Evolutionary conservation across 108 stramenopile genomes (phyloP).

Genomic region (Fragilariopsis cylindrus): DNA sequence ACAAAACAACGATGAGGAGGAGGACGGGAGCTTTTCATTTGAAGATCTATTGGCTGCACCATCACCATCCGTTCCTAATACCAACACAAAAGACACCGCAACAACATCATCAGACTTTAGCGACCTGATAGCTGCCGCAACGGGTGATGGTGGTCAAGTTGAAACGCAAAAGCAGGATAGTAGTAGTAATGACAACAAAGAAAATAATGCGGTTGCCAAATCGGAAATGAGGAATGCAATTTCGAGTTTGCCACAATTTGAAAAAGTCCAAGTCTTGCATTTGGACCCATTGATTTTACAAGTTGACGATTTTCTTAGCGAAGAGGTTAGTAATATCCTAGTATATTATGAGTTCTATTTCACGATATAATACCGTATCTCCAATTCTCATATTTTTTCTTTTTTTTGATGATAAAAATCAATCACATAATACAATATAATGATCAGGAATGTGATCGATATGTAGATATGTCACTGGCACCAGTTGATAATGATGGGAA

Average conservation of each 20-base stretch:
- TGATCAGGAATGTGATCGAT: constrained; percentile 68
- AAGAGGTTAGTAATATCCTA: constrained; percentile 6
- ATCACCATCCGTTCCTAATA: constrained; percentile 1
- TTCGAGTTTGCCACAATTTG: constrained; percentile 57
- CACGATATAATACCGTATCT: background rate
- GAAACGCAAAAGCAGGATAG: background rate
- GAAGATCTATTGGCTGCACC: constrained; percentile 46
- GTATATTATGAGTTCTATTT: background rate
- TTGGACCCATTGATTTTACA: constrained; percentile 77
- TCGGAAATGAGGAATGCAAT: constrained; percentile 24
- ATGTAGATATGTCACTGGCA: constrained; percentile 52
- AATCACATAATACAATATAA: background rate
- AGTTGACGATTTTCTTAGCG: constrained; percentile 78
- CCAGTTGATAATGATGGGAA: constrained; percentile 22
- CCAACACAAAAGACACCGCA: background rate
- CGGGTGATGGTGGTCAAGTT: constrained; percentile 10
- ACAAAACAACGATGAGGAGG: constrained; percentile 1
- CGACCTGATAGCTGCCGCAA: constrained; percentile 30
- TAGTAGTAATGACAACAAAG: background rate
- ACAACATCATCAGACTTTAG: constrained; percentile 20
- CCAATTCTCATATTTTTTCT: background rate
- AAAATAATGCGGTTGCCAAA: constrained; percentile 8
- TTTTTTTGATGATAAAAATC: background rate
- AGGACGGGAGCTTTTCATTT: constrained; percentile 35
- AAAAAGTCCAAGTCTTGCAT: constrained; percentile 67